These are phyloP conservation scores for Flaveria ramosissima DNA, from an alignment of 129 eudicot genomes.

Conservation along the genomic window DNA sequence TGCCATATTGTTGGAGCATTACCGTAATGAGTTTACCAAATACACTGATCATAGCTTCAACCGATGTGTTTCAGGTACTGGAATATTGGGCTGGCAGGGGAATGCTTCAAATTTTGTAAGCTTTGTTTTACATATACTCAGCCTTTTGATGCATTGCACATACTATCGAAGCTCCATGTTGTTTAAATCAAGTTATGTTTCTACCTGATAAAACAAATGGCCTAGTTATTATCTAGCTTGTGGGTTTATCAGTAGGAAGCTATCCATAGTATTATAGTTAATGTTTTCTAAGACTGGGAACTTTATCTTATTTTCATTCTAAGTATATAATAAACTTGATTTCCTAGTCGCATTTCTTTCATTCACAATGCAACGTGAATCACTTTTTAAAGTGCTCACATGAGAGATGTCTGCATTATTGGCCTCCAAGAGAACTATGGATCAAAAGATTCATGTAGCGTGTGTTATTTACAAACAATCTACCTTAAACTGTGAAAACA, in stretches of 20 bases:
- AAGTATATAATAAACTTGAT: neutral
- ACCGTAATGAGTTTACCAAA: neutral
- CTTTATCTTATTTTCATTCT: neutral
- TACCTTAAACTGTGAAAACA: neutral
- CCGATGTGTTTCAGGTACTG: constrained; percentile 60
- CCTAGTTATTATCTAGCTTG: neutral
- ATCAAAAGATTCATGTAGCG: neutral
- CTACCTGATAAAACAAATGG: neutral
- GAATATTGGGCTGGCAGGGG: constrained; percentile 97
- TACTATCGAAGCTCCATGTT: constrained; percentile 11
- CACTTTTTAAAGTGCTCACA: constrained; percentile 14
- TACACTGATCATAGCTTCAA: constrained; percentile 27
- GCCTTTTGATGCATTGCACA: constrained; percentile 19
- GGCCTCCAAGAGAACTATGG: constrained; percentile 19
- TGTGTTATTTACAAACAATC: constrained; percentile 7
- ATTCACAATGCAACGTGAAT: constrained; percentile 6
- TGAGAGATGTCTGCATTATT: constrained; percentile 4
- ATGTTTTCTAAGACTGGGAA: constrained; percentile 7
- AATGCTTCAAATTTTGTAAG: constrained; percentile 99
- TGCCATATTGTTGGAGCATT: constrained; percentile 18
- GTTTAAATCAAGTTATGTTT: constrained; percentile 1
- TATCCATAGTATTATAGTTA: neutral
- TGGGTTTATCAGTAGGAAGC: neutral
- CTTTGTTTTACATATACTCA: constrained; percentile 21
- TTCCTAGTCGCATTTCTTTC: constrained; percentile 19